Evolutionary conservation across 179 eudicot species (phyloP).

Genomic region (Monotropa hypopitys): DNA sequence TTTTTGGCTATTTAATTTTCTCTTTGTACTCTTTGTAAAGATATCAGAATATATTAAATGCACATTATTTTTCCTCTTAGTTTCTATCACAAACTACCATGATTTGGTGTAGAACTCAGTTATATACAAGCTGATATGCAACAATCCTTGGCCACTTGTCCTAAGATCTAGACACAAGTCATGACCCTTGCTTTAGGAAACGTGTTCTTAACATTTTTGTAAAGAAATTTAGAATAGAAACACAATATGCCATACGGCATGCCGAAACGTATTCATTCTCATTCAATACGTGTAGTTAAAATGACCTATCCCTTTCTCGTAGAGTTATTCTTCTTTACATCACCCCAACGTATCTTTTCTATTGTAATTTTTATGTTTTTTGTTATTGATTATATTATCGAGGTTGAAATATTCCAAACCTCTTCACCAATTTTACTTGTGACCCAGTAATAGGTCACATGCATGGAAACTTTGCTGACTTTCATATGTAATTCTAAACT

Average conservation of each 20-base stretch:
- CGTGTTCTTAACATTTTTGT: not conserved
- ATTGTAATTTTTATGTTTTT: not conserved
- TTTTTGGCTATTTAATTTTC: too few relatives aligned
- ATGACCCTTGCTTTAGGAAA: not conserved
- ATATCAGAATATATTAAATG: too few relatives aligned
- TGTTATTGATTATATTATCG: not conserved
- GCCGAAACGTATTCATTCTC: not conserved
- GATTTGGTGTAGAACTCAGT: not conserved
- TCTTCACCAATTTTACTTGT: not conserved
- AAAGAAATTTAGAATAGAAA: not conserved
- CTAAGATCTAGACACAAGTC: not conserved
- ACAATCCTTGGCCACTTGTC: not conserved
- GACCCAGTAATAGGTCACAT: not conserved
- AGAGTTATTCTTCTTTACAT: not conserved
- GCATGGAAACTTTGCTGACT: not conserved
- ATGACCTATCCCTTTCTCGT: not conserved
- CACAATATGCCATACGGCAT: not conserved
- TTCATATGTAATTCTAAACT: not conserved
- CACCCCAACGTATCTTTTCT: not conserved
- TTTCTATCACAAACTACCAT: too few relatives aligned
- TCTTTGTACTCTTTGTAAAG: too few relatives aligned
- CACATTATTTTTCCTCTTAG: too few relatives aligned
- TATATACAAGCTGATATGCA: not conserved
- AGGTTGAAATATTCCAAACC: not conserved
- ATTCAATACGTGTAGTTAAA: not conserved